These are phyloP conservation scores for Cornus florida DNA, from an alignment of 148 eudicot species.

Conservation along the genomic window DNA sequence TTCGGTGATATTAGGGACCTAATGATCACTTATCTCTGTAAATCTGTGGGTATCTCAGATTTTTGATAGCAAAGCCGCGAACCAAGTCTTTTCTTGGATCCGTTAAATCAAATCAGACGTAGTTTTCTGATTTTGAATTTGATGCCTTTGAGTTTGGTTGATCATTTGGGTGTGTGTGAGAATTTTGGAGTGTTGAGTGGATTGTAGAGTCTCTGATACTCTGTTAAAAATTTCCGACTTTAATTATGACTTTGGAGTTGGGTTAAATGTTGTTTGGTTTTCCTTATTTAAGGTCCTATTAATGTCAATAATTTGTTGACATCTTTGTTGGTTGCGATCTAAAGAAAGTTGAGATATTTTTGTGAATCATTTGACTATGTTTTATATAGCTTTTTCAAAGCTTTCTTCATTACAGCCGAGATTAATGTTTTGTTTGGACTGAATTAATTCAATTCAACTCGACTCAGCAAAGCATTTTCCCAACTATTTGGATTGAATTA, in stretches of 20 bases:
- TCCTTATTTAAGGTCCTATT: not conserved
- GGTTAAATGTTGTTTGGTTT: not conserved
- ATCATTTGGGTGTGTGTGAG: not conserved
- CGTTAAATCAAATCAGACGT: not conserved
- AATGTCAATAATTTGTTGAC: not conserved
- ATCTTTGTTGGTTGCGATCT: not conserved
- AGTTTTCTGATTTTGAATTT: not conserved
- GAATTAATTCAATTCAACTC: not conserved
- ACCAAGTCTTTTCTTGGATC: not conserved
- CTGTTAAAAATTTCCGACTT: no score
- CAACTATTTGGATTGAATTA: not conserved
- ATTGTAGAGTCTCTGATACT: not conserved
- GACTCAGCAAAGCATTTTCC: not conserved
- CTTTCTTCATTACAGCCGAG: not conserved
- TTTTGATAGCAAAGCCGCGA: not conserved
- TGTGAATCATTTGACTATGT: not conserved
- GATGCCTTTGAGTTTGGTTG: not conserved
- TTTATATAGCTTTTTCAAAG: not conserved
- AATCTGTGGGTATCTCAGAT: conserved; percentile 25
- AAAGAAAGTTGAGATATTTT: not conserved
- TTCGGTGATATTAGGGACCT: conserved; percentile 2
- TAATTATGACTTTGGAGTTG: not conserved
- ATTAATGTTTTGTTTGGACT: not conserved
- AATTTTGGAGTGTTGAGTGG: not conserved
- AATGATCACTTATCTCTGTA: conserved; percentile 4